Conservation (phyloP, 805 yeast genomes). For the Teunomyces lycoperdinae region DNA sequence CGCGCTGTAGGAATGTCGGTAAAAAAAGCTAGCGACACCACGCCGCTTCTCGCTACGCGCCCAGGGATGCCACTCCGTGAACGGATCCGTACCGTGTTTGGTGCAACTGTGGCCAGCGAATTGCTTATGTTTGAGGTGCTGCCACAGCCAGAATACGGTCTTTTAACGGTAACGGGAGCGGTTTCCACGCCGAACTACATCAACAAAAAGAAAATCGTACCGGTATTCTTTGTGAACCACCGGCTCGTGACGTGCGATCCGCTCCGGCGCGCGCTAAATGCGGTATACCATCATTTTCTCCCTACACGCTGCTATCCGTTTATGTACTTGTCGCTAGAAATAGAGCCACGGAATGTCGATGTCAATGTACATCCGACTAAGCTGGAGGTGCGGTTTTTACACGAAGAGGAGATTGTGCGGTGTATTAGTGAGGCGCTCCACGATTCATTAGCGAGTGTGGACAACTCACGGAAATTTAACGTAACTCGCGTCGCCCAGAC, state of each 20-base stretch:
- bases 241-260: conserved; percentile 84
- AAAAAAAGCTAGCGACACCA: conserved; percentile 75
- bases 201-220: conserved; percentile 61
- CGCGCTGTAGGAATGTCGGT: conserved; percentile 72
- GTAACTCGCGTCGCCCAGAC: not conserved
- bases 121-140: conserved; percentile 48
- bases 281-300: conserved; percentile 59
- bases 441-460: conserved; percentile 50
- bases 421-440: conserved; percentile 50
- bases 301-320: conserved; percentile 80
- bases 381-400: conserved; percentile 79
- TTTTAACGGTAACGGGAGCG: conserved; percentile 53
- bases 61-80: conserved; percentile 52
- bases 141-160: conserved; percentile 35
- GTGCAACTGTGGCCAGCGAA: conserved; percentile 64
- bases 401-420: conserved; percentile 84
- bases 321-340: conserved; percentile 65
- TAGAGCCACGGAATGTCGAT: conserved; percentile 71
- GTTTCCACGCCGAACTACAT: conserved; percentile 70
- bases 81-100: conserved; percentile 71
- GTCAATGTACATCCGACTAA: conserved; percentile 97
- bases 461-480: conserved; percentile 60
- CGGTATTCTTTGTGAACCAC: conserved; percentile 81
- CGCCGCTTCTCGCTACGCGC: conserved; percentile 61
- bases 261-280: conserved; percentile 61